phyloP scores from a whole-genome alignment of 805 yeast species.

The Naumovozyma dairenensis region DNA sequence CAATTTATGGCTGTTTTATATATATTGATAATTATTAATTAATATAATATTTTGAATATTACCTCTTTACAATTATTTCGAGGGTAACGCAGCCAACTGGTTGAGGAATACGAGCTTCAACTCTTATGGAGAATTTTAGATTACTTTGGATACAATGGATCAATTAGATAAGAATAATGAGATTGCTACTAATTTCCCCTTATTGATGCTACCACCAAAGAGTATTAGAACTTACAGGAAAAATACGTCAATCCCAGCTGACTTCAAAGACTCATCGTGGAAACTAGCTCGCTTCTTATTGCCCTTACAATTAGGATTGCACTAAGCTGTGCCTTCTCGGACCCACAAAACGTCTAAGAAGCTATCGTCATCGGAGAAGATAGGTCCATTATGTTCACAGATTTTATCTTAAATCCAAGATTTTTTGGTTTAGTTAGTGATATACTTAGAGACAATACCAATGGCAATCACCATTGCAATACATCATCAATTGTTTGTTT shows the following conservation, averaged over 20 bases:
- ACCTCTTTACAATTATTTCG: neutral
- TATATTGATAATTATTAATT: constrained; percentile 2
- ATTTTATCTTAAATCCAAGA: too few species aligned
- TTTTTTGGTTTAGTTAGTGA: too few species aligned
- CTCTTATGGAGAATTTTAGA: neutral
- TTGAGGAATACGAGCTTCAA: neutral
- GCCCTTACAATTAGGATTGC: neutral
- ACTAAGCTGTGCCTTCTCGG: neutral
- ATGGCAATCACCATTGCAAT: too few species aligned
- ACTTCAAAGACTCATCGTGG: neutral
- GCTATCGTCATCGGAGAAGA: too few species aligned
- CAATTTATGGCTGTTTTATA: neutral
- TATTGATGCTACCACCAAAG: neutral
- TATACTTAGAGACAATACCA: too few species aligned
- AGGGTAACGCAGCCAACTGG: neutral
- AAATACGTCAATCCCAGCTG: neutral
- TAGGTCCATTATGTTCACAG: too few species aligned
- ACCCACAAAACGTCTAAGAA: too few species aligned
- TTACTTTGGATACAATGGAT: neutral
- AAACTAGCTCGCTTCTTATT: neutral
- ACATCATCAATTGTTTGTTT: too few species aligned
- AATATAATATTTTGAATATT: neutral
- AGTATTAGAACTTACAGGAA: too few species aligned
- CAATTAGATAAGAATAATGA: neutral
- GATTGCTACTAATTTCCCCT: neutral